phyloP scores from a whole-genome alignment of 2,329 filamentous ascomycete genomes.

The Verticillium tricorpus region DNA sequence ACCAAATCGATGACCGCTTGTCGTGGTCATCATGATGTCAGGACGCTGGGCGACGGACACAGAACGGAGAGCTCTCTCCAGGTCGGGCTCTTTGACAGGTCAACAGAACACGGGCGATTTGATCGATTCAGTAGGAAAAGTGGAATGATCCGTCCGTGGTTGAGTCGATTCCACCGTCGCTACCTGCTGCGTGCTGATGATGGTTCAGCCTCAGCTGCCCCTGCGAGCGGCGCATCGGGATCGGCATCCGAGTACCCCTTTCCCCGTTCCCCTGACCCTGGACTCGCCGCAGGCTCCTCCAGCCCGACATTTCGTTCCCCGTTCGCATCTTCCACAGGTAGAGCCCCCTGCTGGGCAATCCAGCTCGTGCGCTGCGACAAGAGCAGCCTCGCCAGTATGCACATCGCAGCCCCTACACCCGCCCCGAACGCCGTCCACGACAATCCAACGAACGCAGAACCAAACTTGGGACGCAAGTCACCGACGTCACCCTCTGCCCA shows the following conservation, averaged over 20 bases:
- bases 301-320: not conserved
- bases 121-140: not conserved
- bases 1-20: slow-evolving; percentile 13
- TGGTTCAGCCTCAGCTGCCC: not conserved
- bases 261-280: not conserved
- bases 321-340: not conserved
- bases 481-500: not conserved
- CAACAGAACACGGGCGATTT: not conserved
- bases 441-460: not conserved
- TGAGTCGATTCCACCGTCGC: not conserved
- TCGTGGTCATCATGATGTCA: slow-evolving; percentile 12
- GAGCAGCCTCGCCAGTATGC: slow-evolving; percentile 1
- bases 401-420: not conserved
- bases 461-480: slow-evolving; percentile 3
- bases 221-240: not conserved
- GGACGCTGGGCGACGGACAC: not conserved
- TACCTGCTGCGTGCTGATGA: not conserved
- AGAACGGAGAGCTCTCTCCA: not conserved
- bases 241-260: slow-evolving; percentile 1
- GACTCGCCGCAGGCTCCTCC: not conserved
- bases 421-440: not conserved
- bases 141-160: not conserved
- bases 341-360: slow-evolving; percentile 9
- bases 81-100: not conserved
- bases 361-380: slow-evolving; percentile 1